Percentiles rank a stretch among this genome's conserved stretches.
Conservation (phyloP, 495 filamentous ascomycete genomes). For the Daldinia vernicosa region DNA sequence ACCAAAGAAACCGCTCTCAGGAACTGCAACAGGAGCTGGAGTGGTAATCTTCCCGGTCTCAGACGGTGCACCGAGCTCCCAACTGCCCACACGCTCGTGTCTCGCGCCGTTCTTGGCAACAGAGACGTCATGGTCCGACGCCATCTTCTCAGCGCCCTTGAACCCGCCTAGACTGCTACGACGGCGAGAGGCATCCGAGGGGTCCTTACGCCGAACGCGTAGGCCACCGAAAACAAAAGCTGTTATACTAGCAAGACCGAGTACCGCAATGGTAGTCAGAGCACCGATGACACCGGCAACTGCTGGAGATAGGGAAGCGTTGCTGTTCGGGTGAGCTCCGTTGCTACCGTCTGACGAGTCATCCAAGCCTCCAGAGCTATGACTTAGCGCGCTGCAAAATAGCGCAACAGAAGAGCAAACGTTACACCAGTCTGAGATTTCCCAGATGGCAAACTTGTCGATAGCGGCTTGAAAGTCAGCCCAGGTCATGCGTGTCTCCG, state of each 20-base stretch:
- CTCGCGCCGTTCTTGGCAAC: conserved; percentile 43
- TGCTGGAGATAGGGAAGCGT: conserved; percentile 37
- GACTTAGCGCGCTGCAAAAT: conserved; percentile 43
- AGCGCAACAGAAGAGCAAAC: conserved; percentile 40
- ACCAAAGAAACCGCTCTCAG: conserved; percentile 14
- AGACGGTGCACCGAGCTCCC: conserved; percentile 46
- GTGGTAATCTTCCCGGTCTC: background rate
- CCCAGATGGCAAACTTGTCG: conserved; percentile 36
- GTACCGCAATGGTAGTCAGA: conserved; percentile 41
- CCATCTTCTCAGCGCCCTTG: conserved; percentile 52
- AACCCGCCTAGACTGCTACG: conserved; percentile 47
- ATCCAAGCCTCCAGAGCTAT: conserved; percentile 1
- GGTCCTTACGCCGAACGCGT: conserved; percentile 36
- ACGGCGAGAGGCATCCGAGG: conserved; percentile 7
- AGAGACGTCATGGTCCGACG: conserved; percentile 49
- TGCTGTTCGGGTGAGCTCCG: background rate
- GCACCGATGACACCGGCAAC: conserved; percentile 54
- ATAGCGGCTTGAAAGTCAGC: conserved; percentile 42
- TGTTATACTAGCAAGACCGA: conserved; percentile 29
- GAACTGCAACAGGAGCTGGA: conserved; percentile 11
- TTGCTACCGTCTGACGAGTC: background rate
- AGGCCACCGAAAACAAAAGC: conserved; percentile 46
- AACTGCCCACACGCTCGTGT: conserved; percentile 54
- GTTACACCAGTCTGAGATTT: conserved; percentile 46
- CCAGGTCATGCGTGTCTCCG: conserved; percentile 41